Base-by-base conservation (phyloP, 2,329 filamentous ascomycete species). In the Fusarium clavum region DNA sequence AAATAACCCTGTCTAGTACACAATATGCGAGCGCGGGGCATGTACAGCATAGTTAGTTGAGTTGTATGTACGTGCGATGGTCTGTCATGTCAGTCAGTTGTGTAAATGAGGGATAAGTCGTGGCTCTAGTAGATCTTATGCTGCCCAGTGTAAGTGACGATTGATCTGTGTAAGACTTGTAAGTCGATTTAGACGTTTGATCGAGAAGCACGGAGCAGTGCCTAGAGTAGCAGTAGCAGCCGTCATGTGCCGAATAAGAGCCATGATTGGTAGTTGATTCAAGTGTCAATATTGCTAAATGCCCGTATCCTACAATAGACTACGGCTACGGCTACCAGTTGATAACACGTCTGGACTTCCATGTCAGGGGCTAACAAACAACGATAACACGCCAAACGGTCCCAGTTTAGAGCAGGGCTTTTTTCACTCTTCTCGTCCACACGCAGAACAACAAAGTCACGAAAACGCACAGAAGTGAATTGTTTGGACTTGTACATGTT, bases 131-230 rank as follows among this genome's bases (percentile, higher is more conserved):
- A 25, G 25, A 52, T 41, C 34, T 43, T 40, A 41, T 52, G 49
- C 24, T 41, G 49, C 24, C 27, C 24, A 62, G 56, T 56, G 55
- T 40, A 52, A 59, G 52, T 60, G 48, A 54, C 32, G 22, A 46
- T 53, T 58, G 56, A 57, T 55, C 72, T 60, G 59, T 73, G 69
- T 71, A 71, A 73, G 73, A 71, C 61, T 34, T 44, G 45, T 43
- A 45, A 60, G 34, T 61, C 56, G 51, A 49, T 55, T 53, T 43
- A 56, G 54, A 56, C 47, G 29, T 53, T 66, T 47, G 61, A 64
- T 53, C 61, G 61, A 58, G 53, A 71, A 71, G 73, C 71, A 73
- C 73, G 60, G 73, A 61, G 70, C 73, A 75, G 43, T 57, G 47
- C 58, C 49, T 57, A 49, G 58, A 69, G 57, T 58, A 68, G 63